Percentiles rank a stretch among this genome's conserved stretches.
phyloP scores from a whole-genome alignment of 495 filamentous ascomycete genomes.

The Aspergillus diversus region DNA sequence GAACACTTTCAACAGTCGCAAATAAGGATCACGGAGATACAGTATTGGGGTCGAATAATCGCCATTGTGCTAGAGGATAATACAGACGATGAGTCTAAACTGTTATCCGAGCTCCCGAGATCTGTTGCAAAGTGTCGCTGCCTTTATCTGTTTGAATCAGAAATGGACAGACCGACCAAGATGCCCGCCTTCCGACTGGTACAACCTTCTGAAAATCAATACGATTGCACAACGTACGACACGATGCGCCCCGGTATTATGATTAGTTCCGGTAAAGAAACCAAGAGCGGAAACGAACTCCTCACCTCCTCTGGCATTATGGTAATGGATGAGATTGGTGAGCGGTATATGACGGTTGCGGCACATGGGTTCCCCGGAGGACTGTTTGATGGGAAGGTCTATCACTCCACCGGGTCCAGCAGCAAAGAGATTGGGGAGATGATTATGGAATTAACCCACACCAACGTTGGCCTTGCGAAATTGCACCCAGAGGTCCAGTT shows the following conservation, averaged over 20 bases:
- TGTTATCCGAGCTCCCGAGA: too few relatives aligned
- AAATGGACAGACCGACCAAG: constrained; percentile 5
- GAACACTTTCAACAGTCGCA: too few relatives aligned
- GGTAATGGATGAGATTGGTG: constrained; percentile 9
- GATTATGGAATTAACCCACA: constrained; percentile 14
- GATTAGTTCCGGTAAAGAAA: not conserved
- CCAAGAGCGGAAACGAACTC: not conserved
- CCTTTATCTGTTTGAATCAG: constrained; percentile 7
- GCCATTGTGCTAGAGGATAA: constrained; percentile 10
- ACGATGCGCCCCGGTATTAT: constrained; percentile 8
- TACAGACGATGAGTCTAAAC: constrained; percentile 3
- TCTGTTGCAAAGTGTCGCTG: not conserved
- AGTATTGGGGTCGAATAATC: too few relatives aligned
- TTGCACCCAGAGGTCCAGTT: constrained; percentile 9
- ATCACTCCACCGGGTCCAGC: not conserved
- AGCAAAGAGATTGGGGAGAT: constrained; percentile 14
- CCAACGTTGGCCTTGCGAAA: constrained; percentile 14
- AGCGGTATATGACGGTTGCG: constrained; percentile 15
- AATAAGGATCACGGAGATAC: too few relatives aligned
- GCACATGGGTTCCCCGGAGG: constrained; percentile 12
- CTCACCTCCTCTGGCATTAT: constrained; percentile 18
- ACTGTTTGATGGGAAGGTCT: constrained; percentile 14
- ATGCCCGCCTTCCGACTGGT: not conserved
- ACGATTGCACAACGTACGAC: constrained; percentile 2
- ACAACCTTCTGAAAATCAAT: not conserved